Evolutionary conservation across 2,329 filamentous ascomycete species (phyloP).

Genomic region (Cytospora chrysosperma): DNA sequence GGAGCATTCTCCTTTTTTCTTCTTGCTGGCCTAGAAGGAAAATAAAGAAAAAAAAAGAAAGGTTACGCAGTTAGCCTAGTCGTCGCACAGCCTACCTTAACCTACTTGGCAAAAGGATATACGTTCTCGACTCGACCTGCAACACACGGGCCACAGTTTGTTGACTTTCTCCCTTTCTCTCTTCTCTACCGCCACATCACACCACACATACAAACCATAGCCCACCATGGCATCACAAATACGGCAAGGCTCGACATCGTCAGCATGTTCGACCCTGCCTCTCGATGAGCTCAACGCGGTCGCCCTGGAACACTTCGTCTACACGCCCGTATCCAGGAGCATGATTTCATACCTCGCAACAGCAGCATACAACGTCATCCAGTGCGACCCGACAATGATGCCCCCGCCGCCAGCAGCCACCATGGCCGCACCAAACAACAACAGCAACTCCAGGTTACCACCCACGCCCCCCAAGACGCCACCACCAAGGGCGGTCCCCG

Average conservation of each 20-base stretch:
- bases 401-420: constrained; percentile 39
- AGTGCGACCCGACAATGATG: constrained; percentile 67
- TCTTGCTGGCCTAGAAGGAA: constrained; percentile 21
- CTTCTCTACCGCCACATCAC: constrained; percentile 24
- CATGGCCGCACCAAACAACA: background rate
- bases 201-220: constrained; percentile 29
- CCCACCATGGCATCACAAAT: constrained; percentile 46
- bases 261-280: constrained; percentile 39
- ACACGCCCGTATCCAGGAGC: constrained; percentile 68
- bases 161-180: background rate
- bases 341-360: constrained; percentile 78
- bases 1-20: constrained; percentile 18
- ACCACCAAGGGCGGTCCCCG: constrained; percentile 44
- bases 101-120: constrained; percentile 24
- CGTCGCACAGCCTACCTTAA: too few species aligned
- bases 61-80: too few species aligned
- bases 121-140: constrained; percentile 27
- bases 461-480: constrained; percentile 53
- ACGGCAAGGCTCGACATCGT: background rate
- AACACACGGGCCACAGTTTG: constrained; percentile 10
- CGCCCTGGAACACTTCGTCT: constrained; percentile 79
- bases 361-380: constrained; percentile 75
- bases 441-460: constrained; percentile 38
- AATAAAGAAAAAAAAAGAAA: too few species aligned
- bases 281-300: constrained; percentile 64